phyloP scores from a whole-genome alignment of 768 basidiomycete genomes.

The Scleroderma citrinum region DNA sequence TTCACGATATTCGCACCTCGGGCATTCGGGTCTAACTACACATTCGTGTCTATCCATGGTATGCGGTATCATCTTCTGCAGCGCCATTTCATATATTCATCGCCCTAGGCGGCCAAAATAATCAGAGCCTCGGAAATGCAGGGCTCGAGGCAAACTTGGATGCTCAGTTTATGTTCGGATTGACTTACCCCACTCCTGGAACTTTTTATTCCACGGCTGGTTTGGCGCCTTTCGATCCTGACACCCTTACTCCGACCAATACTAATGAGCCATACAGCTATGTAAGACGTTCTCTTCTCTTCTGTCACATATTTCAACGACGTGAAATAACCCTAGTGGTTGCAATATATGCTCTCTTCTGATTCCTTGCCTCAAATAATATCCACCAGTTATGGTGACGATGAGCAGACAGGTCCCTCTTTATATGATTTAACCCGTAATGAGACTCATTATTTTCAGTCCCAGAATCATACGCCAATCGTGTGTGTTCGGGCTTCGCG shows the following conservation, averaged over 20 bases:
- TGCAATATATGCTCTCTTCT: constrained; percentile 50
- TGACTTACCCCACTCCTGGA: constrained; percentile 54
- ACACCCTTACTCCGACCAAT: constrained; percentile 32
- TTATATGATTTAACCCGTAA: not conserved
- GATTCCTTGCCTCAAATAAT: constrained; percentile 50
- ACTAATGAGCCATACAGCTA: constrained; percentile 46
- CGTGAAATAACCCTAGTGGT: constrained; percentile 40
- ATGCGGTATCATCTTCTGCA: not conserved
- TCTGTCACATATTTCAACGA: not conserved
- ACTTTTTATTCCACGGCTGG: constrained; percentile 63
- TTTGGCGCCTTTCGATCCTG: constrained; percentile 51
- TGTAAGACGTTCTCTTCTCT: constrained; percentile 22
- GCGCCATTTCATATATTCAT: constrained; percentile 3
- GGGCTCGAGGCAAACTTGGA: constrained; percentile 66
- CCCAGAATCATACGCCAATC: constrained; percentile 49
- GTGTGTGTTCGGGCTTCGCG: constrained; percentile 58
- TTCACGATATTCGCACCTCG: constrained; percentile 42
- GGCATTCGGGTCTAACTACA: constrained; percentile 46
- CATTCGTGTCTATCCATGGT: constrained; percentile 54
- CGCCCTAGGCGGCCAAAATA: constrained; percentile 51
- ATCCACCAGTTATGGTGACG: constrained; percentile 68
- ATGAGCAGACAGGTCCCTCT: constrained; percentile 59
- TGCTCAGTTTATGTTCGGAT: constrained; percentile 59
- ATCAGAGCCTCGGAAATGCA: constrained; percentile 46
- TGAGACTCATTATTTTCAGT: constrained; percentile 31